Conservation (phyloP, 1,284 basidiomycete species). For the Pseudozyma pruni region DNA sequence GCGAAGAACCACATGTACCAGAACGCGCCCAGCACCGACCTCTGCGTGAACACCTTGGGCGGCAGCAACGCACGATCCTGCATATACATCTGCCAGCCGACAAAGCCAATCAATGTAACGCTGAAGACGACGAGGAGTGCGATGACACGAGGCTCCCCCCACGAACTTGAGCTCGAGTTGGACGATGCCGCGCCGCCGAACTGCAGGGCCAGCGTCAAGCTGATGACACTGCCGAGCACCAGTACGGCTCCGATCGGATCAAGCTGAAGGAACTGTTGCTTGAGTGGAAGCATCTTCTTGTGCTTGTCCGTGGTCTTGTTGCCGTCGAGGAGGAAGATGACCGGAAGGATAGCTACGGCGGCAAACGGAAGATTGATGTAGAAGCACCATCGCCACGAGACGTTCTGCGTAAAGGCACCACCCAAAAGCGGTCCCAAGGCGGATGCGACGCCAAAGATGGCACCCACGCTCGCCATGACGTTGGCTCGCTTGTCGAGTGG, state of each 20-base stretch:
- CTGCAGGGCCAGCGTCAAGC: conserved; percentile 22
- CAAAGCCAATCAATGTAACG: conserved; percentile 13
- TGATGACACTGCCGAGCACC: conserved; percentile 62
- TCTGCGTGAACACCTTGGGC: conserved; percentile 12
- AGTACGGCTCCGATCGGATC: conserved; percentile 65
- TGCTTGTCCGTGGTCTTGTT: conserved; percentile 15
- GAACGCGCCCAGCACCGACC: conserved; percentile 17
- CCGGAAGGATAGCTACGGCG: conserved; percentile 9
- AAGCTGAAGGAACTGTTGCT: conserved; percentile 14
- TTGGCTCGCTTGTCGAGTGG: conserved; percentile 69
- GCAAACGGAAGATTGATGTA: conserved; percentile 44
- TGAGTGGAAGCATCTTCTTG: conserved; percentile 11
- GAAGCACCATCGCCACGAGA: conserved; percentile 66
- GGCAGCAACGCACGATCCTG: conserved; percentile 17
- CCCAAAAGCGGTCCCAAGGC: conserved; percentile 66
- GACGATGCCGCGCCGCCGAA: conserved; percentile 18
- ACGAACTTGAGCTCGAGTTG: background rate
- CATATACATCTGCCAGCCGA: conserved; percentile 23
- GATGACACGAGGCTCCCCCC: conserved; percentile 15
- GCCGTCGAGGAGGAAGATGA: conserved; percentile 26
- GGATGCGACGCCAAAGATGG: conserved; percentile 55
- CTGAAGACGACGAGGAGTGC: conserved; percentile 15
- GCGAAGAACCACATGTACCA: conserved; percentile 22
- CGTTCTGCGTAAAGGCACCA: conserved; percentile 63
- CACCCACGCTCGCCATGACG: conserved; percentile 66